A percentile compares a stretch with the other conserved stretches of the same genome.
phyloP scores from a whole-genome alignment of 2,329 filamentous ascomycete species.

The Diaporthe destruens region DNA sequence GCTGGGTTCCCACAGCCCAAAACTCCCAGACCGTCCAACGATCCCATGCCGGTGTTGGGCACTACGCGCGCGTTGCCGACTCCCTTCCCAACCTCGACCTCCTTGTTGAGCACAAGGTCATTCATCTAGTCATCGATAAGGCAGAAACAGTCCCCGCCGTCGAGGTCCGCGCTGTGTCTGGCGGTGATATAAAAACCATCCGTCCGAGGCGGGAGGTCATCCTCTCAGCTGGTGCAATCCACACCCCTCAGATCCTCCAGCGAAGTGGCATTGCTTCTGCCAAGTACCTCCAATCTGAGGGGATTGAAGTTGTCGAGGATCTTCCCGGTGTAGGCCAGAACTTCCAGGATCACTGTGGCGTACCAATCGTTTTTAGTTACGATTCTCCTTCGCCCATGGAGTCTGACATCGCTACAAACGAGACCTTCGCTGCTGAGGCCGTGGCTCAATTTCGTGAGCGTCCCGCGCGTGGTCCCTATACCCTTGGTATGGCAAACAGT shows the following conservation, averaged over 20 bases:
- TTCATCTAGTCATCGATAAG: not conserved
- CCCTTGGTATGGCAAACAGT: not conserved
- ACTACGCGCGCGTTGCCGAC: conserved; percentile 2
- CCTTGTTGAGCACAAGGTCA: conserved; percentile 15
- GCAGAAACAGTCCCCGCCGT: not conserved
- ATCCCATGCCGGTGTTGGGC: conserved; percentile 18
- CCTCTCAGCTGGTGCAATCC: conserved; percentile 48
- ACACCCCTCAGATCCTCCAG: conserved; percentile 51
- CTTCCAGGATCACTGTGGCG: conserved; percentile 45
- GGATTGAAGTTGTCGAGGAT: conserved; percentile 48
- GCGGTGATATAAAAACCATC: conserved; percentile 2
- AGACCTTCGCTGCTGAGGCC: conserved; percentile 13
- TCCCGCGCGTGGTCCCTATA: conserved; percentile 19
- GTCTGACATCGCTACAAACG: conserved; percentile 5
- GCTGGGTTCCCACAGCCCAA: conserved; percentile 12
- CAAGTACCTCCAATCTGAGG: conserved; percentile 44
- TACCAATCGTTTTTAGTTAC: not conserved
- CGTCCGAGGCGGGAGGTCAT: conserved; percentile 47
- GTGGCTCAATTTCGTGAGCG: conserved; percentile 14
- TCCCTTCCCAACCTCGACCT: conserved; percentile 16
- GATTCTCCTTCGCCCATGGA: not conserved
- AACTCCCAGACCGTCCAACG: conserved; percentile 12
- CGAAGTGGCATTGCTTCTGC: conserved; percentile 51
- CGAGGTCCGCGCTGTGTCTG: conserved; percentile 5
- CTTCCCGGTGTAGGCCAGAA: conserved; percentile 52